phyloP scores from a whole-genome alignment of 768 basidiomycete genomes.

The Terana coerulea region DNA sequence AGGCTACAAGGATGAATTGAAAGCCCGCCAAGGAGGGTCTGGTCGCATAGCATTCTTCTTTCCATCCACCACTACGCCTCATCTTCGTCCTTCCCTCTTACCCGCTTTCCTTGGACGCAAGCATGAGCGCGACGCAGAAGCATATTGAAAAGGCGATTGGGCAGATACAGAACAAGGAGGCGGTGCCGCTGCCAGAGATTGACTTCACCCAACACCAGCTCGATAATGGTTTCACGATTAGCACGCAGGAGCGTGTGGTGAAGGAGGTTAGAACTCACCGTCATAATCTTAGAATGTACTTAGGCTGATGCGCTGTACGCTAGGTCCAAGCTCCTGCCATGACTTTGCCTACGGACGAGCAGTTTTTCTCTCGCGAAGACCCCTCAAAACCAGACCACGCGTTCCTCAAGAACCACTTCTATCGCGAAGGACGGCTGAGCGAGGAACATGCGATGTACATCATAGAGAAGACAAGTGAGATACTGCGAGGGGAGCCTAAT shows the following conservation, averaged over 20 bases:
- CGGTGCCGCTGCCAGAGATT: conserved; percentile 56
- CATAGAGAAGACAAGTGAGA: conserved; percentile 78
- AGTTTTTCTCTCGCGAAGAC: conserved; percentile 88
- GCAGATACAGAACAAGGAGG: conserved; percentile 51
- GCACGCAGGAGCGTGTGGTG: conserved; percentile 92
- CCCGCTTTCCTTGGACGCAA: conserved; percentile 10
- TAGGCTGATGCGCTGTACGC: background rate
- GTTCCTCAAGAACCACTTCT: conserved; percentile 98
- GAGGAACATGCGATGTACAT: conserved; percentile 97
- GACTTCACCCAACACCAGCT: conserved; percentile 92
- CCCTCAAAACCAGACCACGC: conserved; percentile 90
- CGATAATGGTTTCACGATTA: conserved; percentile 88
- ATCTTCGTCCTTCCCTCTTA: conserved; percentile 9
- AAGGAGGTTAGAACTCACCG: conserved; percentile 71
- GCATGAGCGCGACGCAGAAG: conserved; percentile 29
- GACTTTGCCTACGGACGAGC: conserved; percentile 84
- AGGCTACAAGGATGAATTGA: conserved; percentile 3
- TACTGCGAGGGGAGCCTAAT: conserved; percentile 84
- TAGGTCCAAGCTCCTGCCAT: conserved; percentile 99
- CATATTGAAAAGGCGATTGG: conserved; percentile 67
- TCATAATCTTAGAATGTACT: no score
- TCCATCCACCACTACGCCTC: conserved; percentile 16
- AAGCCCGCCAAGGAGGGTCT: conserved; percentile 11
- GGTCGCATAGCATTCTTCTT: conserved; percentile 8
- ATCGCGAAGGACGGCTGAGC: conserved; percentile 88